Evolutionary conservation across 2,329 filamentous ascomycete species (phyloP), one percentile per base, ranked within the genome.

Genomic region (Stagonosporopsis cucurbitacearum): DNA sequence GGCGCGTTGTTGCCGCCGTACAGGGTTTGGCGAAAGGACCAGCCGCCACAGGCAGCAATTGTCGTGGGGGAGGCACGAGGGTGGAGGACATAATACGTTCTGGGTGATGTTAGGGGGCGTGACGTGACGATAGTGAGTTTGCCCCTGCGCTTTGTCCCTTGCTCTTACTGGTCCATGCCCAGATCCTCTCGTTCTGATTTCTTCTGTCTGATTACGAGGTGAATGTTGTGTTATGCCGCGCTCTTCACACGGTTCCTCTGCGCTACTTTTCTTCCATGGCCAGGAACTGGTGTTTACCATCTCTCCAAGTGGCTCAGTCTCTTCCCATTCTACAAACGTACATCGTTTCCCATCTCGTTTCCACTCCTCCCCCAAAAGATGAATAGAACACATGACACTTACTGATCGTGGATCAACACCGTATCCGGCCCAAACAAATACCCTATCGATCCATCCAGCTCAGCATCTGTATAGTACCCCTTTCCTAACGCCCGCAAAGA

Each of bases 381-480:
- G n/a, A 5, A 32, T 15, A 20, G 8, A 36, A 4, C 8, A 20
- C 33, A 36, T 17, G 2, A 8, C 12, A 54, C 49, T 49, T 62
- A 68, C 66, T 67, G 59, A 42, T 68, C 72, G 48, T 63, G 62
- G 28, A 75, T 69, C 3, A 75, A 61, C 8, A 75, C 60, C 15
- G 69, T 72, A 46, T 74, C 72, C 2, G 71, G 71, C 2, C 71
- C 72, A 52, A 75, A 75, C 2, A 75, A 64, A 41, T 62, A 74
- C 13, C 72, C 72, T 50, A 75, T 75, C 12, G 69, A 72, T 23
- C 71, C 72, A 25, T 74, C 71, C 9, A 75, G 67, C 47, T 74
- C 70, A 32, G 71, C 65, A 50, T 67, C 59, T 1, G 66, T 70
- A 44, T 75, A 75, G 37, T 70, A 64, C 0, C 54, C 60, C 42